phyloP scores from a whole-genome alignment of 305 asterid species.

The Ilex paraguariensis region DNA sequence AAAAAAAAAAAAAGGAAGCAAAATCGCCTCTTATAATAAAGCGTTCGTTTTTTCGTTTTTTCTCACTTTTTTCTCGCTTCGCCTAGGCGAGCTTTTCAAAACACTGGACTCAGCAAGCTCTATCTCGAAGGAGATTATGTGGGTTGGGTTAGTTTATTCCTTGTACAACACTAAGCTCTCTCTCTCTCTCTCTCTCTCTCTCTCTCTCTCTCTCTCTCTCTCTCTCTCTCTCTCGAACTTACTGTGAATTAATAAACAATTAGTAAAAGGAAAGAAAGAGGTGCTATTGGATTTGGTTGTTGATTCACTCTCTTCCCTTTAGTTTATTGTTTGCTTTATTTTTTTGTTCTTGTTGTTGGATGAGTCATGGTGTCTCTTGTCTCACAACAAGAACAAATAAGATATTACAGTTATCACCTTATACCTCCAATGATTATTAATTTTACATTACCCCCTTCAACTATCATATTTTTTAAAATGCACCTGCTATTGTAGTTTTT shows the following conservation, averaged over 20 bases:
- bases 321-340: not conserved
- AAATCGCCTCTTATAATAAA: no score
- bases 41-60: no score
- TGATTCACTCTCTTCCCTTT: slow-evolving; percentile 2
- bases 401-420: not conserved
- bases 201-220: no score
- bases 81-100: no score
- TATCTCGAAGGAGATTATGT: slow-evolving; percentile 59
- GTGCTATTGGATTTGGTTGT: slow-evolving; percentile 1
- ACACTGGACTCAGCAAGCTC: slow-evolving; percentile 6
- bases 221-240: not conserved
- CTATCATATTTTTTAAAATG: no score
- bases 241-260: slow-evolving; percentile 2
- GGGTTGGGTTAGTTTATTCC: slow-evolving; percentile 15
- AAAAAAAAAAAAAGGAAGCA: no score
- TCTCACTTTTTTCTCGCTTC: no score
- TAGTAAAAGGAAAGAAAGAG: not conserved
- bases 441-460: not conserved
- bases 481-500: not conserved
- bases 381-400: not conserved
- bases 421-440: not conserved
- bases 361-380: not conserved
- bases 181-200: no score
- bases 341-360: slow-evolving; percentile 12
- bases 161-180: slow-evolving; percentile 19